These are phyloP conservation scores for Ephemerocybe angulata DNA, from an alignment of 768 basidiomycete genomes.

Conservation along the genomic window DNA sequence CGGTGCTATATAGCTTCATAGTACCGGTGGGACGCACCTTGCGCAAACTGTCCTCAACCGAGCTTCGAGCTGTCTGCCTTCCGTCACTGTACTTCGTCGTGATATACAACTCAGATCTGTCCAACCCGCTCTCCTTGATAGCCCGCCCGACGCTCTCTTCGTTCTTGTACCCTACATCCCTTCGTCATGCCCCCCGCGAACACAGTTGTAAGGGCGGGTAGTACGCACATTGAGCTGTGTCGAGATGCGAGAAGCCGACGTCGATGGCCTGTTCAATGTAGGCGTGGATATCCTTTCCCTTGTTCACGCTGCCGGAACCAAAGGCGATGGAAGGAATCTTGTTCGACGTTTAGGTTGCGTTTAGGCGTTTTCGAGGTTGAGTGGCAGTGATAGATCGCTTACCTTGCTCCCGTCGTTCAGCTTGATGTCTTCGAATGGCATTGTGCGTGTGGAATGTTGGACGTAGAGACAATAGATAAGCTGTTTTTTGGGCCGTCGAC, in stretches of 20 bases:
- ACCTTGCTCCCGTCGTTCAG: constrained; percentile 43
- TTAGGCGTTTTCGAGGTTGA: not conserved
- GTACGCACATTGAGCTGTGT: constrained; percentile 52
- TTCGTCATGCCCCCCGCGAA: too few species aligned
- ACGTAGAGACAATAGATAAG: too few species aligned
- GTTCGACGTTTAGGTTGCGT: not conserved
- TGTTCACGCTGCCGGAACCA: constrained; percentile 51
- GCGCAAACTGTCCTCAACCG: constrained; percentile 44
- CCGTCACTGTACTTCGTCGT: constrained; percentile 50
- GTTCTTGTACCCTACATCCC: constrained; percentile 38
- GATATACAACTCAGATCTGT: constrained; percentile 43
- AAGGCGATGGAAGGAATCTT: constrained; percentile 63
- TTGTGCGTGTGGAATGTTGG: too few species aligned
- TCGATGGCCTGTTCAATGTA: constrained; percentile 58
- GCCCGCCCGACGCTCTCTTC: constrained; percentile 31
- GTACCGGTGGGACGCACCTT: constrained; percentile 46
- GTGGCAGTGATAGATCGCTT: not conserved
- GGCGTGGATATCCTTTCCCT: constrained; percentile 46
- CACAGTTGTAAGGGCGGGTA: not conserved
- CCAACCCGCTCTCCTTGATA: constrained; percentile 37
- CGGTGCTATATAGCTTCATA: not conserved
- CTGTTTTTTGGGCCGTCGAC: not conserved
- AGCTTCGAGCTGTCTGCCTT: constrained; percentile 35
- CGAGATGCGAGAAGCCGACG: constrained; percentile 58
- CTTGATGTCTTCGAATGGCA: constrained; percentile 37